phyloP scores from a whole-genome alignment of 768 basidiomycete species.

The Termitomyces sp. region DNA sequence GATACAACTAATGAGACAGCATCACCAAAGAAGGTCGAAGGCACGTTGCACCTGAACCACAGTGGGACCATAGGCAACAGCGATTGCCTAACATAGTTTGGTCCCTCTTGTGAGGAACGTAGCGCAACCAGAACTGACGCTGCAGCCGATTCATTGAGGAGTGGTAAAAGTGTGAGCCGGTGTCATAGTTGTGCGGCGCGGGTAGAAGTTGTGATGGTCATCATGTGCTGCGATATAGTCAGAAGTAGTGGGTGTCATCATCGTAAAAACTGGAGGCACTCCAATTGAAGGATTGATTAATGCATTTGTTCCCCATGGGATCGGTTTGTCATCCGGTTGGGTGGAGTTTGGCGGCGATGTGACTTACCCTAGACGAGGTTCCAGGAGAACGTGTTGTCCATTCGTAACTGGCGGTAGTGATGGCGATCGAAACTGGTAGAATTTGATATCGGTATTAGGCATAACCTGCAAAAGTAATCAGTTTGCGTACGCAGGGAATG shows the following conservation, averaged over 20 bases:
- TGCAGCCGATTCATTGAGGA: too few species aligned
- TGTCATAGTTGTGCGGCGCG: too few species aligned
- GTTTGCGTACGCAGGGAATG: not conserved
- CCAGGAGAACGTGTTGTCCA: constrained; percentile 84
- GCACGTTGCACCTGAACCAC: too few species aligned
- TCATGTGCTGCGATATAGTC: too few species aligned
- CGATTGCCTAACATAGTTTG: too few species aligned
- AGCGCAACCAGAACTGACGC: too few species aligned
- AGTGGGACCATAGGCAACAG: too few species aligned
- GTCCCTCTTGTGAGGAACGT: too few species aligned
- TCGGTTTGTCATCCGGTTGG: constrained; percentile 48
- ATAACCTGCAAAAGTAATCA: constrained; percentile 40
- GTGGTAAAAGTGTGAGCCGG: too few species aligned
- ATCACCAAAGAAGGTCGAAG: too few species aligned
- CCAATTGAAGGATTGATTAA: constrained; percentile 45
- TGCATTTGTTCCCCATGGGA: constrained; percentile 66
- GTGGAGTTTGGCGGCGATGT: constrained; percentile 46
- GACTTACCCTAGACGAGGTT: constrained; percentile 43
- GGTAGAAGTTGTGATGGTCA: too few species aligned
- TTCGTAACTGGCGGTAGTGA: constrained; percentile 31
- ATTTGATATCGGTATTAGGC: constrained; percentile 66
- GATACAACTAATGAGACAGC: too few species aligned
- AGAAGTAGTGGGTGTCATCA: not conserved
- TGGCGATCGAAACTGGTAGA: constrained; percentile 69
- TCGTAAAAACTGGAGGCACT: constrained; percentile 23